These are phyloP conservation scores for Mariannaea elegans DNA, from an alignment of 2,329 filamentous ascomycete species.

Conservation along the genomic window DNA sequence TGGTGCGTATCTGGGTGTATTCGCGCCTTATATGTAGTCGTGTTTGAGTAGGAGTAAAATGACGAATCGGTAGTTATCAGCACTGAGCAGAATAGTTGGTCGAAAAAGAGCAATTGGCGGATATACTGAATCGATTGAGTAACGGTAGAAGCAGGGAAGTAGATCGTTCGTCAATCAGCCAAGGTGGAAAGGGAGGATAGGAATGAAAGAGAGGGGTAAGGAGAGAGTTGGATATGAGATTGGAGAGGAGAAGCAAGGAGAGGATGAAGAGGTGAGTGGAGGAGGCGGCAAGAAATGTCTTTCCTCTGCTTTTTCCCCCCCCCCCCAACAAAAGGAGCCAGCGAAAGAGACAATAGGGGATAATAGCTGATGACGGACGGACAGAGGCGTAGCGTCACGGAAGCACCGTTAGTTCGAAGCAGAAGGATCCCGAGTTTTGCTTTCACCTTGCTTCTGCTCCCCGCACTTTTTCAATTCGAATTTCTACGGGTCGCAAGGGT, in stretches of 20 bases:
- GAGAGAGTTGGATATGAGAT: no score
- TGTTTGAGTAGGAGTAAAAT: neutral
- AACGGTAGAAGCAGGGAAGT: neutral
- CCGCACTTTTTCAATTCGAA: slow-evolving; percentile 18
- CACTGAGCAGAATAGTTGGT: no score
- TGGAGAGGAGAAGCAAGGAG: neutral
- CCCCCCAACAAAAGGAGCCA: slow-evolving; percentile 22
- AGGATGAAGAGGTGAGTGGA: neutral
- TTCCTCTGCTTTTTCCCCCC: no score
- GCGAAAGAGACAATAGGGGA: slow-evolving; percentile 11
- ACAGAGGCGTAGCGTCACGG: slow-evolving; percentile 18
- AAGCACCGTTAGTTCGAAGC: slow-evolving; percentile 12
- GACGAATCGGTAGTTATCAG: neutral
- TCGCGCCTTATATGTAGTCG: slow-evolving; percentile 1
- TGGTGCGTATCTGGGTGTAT: neutral
- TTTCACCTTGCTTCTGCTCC: slow-evolving; percentile 13
- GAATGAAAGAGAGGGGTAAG: neutral
- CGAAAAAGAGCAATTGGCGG: no score
- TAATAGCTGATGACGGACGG: slow-evolving; percentile 10
- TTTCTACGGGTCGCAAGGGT: slow-evolving; percentile 8
- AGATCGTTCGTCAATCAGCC: neutral
- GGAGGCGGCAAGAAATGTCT: neutral
- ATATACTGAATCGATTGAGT: no score
- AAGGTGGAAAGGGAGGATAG: neutral
- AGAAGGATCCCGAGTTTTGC: slow-evolving; percentile 12